Conservation (phyloP, 441 rosid genomes). For the Rhodomyrtus psidioides region DNA sequence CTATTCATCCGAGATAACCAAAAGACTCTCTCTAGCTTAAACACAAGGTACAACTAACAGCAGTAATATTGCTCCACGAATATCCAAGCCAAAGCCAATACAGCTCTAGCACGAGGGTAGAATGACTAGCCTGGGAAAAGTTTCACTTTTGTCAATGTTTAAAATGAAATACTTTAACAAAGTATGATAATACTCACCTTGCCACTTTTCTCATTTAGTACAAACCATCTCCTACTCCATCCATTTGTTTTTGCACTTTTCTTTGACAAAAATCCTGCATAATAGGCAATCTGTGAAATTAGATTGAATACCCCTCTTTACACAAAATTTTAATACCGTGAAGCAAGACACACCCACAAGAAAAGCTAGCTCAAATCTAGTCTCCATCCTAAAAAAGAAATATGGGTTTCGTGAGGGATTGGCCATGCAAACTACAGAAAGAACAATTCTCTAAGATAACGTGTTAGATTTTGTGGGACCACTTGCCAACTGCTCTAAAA, state of each 20-base stretch:
- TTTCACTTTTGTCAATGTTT: not conserved
- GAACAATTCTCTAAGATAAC: not conserved
- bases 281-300: not conserved
- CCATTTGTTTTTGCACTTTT: slow-evolving; percentile 89
- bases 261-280: slow-evolving; percentile 67
- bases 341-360: not conserved
- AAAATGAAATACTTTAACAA: not conserved
- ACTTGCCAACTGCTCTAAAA: too few relatives aligned
- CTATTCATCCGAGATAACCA: not conserved
- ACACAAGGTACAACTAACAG: not conserved
- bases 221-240: slow-evolving; percentile 98
- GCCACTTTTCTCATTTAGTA: slow-evolving; percentile 89
- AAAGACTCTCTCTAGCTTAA: not conserved
- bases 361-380: not conserved
- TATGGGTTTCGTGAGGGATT: not conserved
- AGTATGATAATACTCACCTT: slow-evolving; percentile 45
- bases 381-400: not conserved
- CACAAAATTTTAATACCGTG: not conserved
- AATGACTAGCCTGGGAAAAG: not conserved
- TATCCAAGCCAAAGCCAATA: not conserved
- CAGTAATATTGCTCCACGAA: not conserved
- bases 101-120: not conserved
- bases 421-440: not conserved
- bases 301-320: not conserved
- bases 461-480: too few relatives aligned